These are phyloP conservation scores for Globisporangium abappressorium DNA, from an alignment of 352 stramenopile genomes.

Conservation along the genomic window DNA sequence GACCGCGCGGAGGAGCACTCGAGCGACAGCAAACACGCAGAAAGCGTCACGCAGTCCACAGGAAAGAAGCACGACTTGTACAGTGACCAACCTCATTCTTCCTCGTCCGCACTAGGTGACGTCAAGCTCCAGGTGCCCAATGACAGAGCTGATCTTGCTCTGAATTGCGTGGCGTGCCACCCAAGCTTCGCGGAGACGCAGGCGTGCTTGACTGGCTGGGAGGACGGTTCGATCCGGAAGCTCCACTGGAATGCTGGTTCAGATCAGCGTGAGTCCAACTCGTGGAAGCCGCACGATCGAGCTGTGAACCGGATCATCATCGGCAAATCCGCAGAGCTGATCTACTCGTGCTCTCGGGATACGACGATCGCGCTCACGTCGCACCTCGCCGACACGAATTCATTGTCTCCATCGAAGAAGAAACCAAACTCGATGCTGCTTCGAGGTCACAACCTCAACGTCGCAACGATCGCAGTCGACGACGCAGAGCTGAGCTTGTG, in stretches of 20 bases:
- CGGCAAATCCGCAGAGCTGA: constrained; percentile 30
- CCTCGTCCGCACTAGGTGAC: neutral
- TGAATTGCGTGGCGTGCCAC: constrained; percentile 54
- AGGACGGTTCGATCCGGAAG: constrained; percentile 62
- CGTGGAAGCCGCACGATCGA: constrained; percentile 48
- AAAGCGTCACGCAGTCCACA: neutral
- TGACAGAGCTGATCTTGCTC: constrained; percentile 23
- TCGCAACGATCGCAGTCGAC: constrained; percentile 61
- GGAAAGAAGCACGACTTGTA: constrained; percentile 12
- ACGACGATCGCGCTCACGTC: constrained; percentile 62
- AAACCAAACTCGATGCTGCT: constrained; percentile 27
- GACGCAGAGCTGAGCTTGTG: constrained; percentile 54
- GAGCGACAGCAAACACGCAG: neutral
- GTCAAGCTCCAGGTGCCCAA: neutral
- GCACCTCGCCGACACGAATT: neutral
- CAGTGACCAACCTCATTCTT: neutral
- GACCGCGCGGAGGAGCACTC: neutral
- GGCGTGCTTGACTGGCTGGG: constrained; percentile 59
- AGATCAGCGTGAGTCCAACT: constrained; percentile 13
- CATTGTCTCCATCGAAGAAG: constrained; percentile 15
- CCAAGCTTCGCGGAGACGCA: constrained; percentile 17
- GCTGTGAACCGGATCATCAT: constrained; percentile 64
- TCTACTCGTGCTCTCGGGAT: constrained; percentile 79
- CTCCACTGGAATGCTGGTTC: constrained; percentile 31
- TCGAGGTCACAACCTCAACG: constrained; percentile 59